Percentiles rank a stretch among this genome's conserved stretches.
These are phyloP conservation scores for Saccharomycopsis phalli DNA, from an alignment of 1,139 yeast genomes.

Conservation along the genomic window DNA sequence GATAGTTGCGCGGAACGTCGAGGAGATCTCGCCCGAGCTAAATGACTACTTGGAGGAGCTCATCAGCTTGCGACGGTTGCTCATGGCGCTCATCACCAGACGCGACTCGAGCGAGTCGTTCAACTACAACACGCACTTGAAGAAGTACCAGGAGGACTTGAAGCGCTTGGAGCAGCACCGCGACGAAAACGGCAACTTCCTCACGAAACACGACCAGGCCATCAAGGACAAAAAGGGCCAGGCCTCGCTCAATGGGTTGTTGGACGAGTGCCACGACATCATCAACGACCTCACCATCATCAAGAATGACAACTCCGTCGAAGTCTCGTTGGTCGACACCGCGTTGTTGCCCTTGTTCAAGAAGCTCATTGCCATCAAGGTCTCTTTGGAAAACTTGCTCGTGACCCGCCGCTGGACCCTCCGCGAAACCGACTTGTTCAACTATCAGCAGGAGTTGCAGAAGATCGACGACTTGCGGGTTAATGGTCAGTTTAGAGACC, in stretches of 20 bases:
- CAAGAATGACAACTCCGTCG: slow-evolving; percentile 35
- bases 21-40: slow-evolving; percentile 48
- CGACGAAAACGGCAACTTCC: slow-evolving; percentile 37
- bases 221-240: slow-evolving; percentile 39
- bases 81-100: slow-evolving; percentile 40
- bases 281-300: slow-evolving; percentile 61
- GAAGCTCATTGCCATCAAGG: slow-evolving; percentile 53
- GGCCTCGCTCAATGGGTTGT: slow-evolving; percentile 57
- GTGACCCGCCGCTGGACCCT: slow-evolving; percentile 95
- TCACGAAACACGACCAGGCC: slow-evolving; percentile 30
- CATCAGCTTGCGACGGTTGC: slow-evolving; percentile 44
- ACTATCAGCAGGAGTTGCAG: slow-evolving; percentile 65
- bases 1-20: slow-evolving; percentile 44
- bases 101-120: slow-evolving; percentile 28
- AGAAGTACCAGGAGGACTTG: slow-evolving; percentile 32
- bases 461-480: slow-evolving; percentile 64
- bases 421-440: slow-evolving; percentile 86
- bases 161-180: slow-evolving; percentile 35
- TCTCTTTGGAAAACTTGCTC: slow-evolving; percentile 67
- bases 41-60: slow-evolving; percentile 43
- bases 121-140: slow-evolving; percentile 25
- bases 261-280: slow-evolving; percentile 76
- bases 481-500: slow-evolving; percentile 42
- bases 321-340: slow-evolving; percentile 34
- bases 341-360: slow-evolving; percentile 42